Conservation (phyloP, 2,329 filamentous ascomycete species). For the Venturia aucupariae region DNA sequence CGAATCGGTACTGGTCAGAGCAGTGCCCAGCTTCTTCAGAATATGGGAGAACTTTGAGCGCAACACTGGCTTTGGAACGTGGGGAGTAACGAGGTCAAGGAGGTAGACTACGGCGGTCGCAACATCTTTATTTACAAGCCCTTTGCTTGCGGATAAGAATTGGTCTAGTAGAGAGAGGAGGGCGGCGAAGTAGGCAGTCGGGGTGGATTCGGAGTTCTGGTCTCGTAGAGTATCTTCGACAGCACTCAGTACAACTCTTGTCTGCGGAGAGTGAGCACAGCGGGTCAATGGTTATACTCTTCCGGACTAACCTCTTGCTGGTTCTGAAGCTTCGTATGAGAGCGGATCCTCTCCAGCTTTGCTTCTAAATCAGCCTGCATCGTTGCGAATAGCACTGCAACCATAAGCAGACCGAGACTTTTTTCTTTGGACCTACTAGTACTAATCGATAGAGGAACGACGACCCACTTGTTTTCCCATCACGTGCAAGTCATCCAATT, state of each 20-base stretch:
- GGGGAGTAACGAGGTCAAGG: conserved; percentile 82
- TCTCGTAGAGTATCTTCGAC: conserved; percentile 89
- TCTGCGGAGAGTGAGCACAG: conserved; percentile 40
- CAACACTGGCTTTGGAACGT: conserved; percentile 75
- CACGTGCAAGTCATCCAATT: not conserved
- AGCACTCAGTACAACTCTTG: conserved; percentile 75
- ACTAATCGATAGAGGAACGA: not conserved
- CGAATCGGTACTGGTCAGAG: conserved; percentile 68
- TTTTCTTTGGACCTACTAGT: not conserved
- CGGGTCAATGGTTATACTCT: not conserved
- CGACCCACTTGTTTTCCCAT: not conserved
- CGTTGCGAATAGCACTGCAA: not conserved
- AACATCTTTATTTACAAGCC: conserved; percentile 69
- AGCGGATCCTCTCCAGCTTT: conserved; percentile 95
- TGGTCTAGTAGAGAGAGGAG: conserved; percentile 79
- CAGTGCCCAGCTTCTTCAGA: conserved; percentile 73
- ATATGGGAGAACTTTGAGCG: conserved; percentile 94
- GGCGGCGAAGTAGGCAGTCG: conserved; percentile 94
- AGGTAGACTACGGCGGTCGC: conserved; percentile 86
- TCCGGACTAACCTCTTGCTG: conserved; percentile 67
- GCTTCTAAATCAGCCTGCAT: conserved; percentile 54
- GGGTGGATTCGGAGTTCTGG: conserved; percentile 71
- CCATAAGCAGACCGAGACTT: not conserved
- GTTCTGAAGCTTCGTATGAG: conserved; percentile 81
- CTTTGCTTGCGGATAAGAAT: conserved; percentile 53